Conservation (phyloP, 1,139 yeast species). For the Arxiozyma slooffiae region DNA sequence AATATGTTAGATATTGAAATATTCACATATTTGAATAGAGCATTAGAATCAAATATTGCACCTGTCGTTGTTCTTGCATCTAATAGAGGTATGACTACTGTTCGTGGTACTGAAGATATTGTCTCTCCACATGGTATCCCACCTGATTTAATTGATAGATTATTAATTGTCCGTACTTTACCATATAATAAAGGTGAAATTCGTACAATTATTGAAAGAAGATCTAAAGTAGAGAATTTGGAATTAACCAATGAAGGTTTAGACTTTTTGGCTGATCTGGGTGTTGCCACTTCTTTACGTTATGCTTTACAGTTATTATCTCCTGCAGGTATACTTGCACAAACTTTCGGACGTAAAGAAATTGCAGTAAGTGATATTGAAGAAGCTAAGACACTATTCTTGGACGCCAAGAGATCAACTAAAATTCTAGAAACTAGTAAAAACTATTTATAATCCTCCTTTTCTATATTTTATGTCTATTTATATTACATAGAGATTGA, state of each 20-base stretch:
- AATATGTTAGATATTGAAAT: conserved; percentile 96
- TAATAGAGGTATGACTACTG: conserved; percentile 85
- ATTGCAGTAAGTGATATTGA: conserved; percentile 65
- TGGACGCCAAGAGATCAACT: conserved; percentile 84
- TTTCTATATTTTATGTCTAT: not conserved
- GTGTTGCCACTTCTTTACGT: conserved; percentile 69
- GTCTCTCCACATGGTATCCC: conserved; percentile 96
- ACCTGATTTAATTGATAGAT: conserved; percentile 83
- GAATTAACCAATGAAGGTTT: conserved; percentile 58
- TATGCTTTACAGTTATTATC: conserved; percentile 88
- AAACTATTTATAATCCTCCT: conserved; percentile 23
- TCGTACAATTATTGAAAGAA: conserved; percentile 66
- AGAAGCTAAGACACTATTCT: conserved; percentile 74
- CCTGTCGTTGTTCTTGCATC: conserved; percentile 94
- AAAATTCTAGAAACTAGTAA: conserved; percentile 48
- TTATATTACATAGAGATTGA: not conserved
- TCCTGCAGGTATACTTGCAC: conserved; percentile 79
- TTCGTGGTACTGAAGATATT: conserved; percentile 83
- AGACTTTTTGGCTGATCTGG: conserved; percentile 60
- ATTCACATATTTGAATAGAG: conserved; percentile 87
- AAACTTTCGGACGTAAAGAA: conserved; percentile 61
- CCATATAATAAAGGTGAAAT: conserved; percentile 82
- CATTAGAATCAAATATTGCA: conserved; percentile 83
- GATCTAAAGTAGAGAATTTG: conserved; percentile 68
- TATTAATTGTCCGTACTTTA: conserved; percentile 81